These are phyloP conservation scores for Afroboletus lepidellus DNA, from an alignment of 1,284 basidiomycete genomes.

Conservation along the genomic window DNA sequence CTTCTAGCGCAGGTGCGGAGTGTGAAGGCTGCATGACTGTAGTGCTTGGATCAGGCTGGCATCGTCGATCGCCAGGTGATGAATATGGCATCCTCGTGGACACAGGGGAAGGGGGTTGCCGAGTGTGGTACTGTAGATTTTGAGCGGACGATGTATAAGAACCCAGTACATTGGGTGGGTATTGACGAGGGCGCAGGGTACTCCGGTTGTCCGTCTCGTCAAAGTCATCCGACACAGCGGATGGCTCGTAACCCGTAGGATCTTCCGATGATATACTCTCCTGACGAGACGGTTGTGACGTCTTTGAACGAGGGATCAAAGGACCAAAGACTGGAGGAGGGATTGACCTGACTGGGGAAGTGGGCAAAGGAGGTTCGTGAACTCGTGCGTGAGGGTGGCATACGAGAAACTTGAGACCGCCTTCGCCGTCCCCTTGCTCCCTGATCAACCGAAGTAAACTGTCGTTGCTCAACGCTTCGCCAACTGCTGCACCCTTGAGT, in stretches of 20 bases:
- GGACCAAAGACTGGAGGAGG: conserved; percentile 52
- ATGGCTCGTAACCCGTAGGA: conserved; percentile 66
- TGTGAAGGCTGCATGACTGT: conserved; percentile 26
- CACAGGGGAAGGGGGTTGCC: conserved; percentile 33
- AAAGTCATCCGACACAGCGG: conserved; percentile 54
- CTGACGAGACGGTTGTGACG: conserved; percentile 55
- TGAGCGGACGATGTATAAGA: conserved; percentile 33
- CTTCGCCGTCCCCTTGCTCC: conserved; percentile 69
- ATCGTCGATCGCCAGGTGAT: conserved; percentile 29
- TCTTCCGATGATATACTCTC: conserved; percentile 72
- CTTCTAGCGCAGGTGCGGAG: conserved; percentile 29
- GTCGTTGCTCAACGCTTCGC: conserved; percentile 68
- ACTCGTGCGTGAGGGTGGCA: conserved; percentile 61
- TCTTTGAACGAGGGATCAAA: conserved; percentile 45
- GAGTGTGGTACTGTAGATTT: conserved; percentile 22
- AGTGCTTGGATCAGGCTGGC: conserved; percentile 20
- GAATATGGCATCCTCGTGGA: conserved; percentile 30
- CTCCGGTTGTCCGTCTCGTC: conserved; percentile 53
- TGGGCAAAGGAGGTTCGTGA: conserved; percentile 46
- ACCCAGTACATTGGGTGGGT: conserved; percentile 32
- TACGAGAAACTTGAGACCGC: conserved; percentile 80
- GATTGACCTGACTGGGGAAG: conserved; percentile 47
- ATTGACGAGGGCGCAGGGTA: conserved; percentile 42
- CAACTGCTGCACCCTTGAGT: conserved; percentile 73
- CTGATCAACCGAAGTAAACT: conserved; percentile 71